Evolutionary conservation across 306 rosid genomes (phyloP), one percentile per base, ranked within the genome.

Genomic region (Cicer yamashitae): DNA sequence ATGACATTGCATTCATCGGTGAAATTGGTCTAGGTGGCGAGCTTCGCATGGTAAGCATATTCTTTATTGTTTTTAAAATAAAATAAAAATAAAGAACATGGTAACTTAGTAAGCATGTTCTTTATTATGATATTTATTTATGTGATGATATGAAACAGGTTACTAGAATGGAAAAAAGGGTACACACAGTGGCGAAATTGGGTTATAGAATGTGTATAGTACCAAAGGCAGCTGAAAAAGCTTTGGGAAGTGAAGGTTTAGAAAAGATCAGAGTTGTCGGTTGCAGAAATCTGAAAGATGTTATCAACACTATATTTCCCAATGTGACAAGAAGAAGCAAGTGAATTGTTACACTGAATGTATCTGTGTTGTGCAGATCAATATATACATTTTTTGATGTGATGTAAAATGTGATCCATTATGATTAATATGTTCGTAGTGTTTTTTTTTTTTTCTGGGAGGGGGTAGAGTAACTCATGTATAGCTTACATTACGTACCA

Each of bases 21-120:
- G 98, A 94, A 90, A 79, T 94, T 72, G 98, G 97, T 59, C 97
- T 91, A 2, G 88, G 89, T 13, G 97, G 98, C 2, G 98, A 94
- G 88, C 90, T 94, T 83, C 97, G 96, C 78, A 82, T 13, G 91
- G 96, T 94, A 76, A 86, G 96, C 52, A 51, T 62, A 0, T 77
- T 37, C 13, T 81, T 73, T 52, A 34, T 63, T 10, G 2, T 25
- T 25, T 25, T 25, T 2, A 2, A 25, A 2, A 25, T 25, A 25
- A 25, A 25, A 25, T 25, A 25, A 25, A 25, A 25, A 25, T 25
- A 25, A 2, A 25, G 30, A 25, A 25, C 30, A 25, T 25, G 30
- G 30, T 25, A 25, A 25, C 30, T 25, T 25, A 25, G 96, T 94
- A 76, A 86, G 94, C 52, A 51, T 66, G 0, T 77, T 37, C 13